Evolutionary conservation across 306 rosid genomes (phyloP), one percentile per base, ranked within the genome.

Genomic region (Vicia sativa): DNA sequence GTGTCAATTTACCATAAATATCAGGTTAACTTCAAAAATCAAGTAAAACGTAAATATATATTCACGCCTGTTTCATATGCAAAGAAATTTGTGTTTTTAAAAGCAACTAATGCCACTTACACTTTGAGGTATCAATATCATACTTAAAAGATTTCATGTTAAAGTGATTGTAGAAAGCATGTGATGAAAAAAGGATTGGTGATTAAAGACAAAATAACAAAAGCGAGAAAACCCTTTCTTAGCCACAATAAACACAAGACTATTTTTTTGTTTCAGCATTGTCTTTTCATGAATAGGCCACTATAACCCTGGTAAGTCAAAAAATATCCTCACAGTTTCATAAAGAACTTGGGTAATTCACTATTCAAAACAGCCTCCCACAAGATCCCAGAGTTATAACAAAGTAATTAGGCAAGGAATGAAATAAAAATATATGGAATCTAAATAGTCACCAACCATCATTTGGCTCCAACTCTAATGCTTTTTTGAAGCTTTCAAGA

Each of bases 381-480:
- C 65, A 34, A 13, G 64, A 34, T 13, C 7, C 9, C 28, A 3
- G 49, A 11, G 44, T 15, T 26, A 15, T 44, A 58, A 15, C 4
- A 46, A 26, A 46, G 12, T 15, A 11, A 67, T 39, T 28, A 65
- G 2, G 69, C 53, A 46, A 41, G 31, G 29, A 62, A 55, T 11
- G 53, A 61, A 56, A 46, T 16, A 14, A 29, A 62, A 66, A 42
- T 14, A 13, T 9, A 18, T 35, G 13, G 12, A 71, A 66, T 58
- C 53, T 39, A 73, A 48, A 57, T 54, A 68, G 45, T 34, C 57
- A 44, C 81, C 28, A 71, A 84, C 88, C 88, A 72, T 84, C 88
- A 43, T 80, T 84, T 52, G 88, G 88, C 77, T 84, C 88, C 75
- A 84, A 64, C 28, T 74, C 83, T 48, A 75, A 66, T 38, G 88